These are phyloP conservation scores for Mycena capillaripes DNA, from an alignment of 768 basidiomycete species.

Conservation along the genomic window DNA sequence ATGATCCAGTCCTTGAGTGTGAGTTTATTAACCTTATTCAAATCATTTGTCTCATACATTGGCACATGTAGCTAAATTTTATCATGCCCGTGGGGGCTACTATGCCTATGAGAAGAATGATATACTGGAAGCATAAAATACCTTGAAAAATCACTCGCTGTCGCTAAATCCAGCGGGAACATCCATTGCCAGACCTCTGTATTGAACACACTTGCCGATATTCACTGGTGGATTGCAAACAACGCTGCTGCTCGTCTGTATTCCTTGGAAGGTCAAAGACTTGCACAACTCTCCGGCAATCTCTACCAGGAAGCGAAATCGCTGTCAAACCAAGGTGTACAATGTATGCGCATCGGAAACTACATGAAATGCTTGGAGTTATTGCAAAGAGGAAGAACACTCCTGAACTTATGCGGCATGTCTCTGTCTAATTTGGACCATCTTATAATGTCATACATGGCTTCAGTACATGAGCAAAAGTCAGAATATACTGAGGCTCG, in stretches of 20 bases:
- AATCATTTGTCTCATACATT: neutral
- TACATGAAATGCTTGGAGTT: neutral
- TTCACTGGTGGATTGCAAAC: neutral
- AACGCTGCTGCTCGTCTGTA: neutral
- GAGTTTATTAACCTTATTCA: neutral
- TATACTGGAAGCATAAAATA: neutral
- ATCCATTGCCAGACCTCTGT: neutral
- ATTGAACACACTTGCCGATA: neutral
- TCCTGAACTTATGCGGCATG: neutral
- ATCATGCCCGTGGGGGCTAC: neutral
- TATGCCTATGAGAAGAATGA: neutral
- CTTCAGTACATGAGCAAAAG: neutral
- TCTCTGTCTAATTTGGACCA: neutral
- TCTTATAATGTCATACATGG: neutral
- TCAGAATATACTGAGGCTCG: constrained; percentile 9
- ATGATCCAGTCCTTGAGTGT: constrained; percentile 14
- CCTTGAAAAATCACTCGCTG: neutral
- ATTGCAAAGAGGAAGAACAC: neutral
- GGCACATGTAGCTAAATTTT: neutral
- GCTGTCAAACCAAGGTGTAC: neutral
- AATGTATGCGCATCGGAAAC: neutral
- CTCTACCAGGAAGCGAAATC: neutral
- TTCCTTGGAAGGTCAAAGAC: neutral
- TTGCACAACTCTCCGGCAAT: neutral
- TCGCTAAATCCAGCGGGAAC: neutral